A percentile compares a stretch with the other conserved stretches of the same genome.
These are phyloP conservation scores for Schizothecium vesticola DNA, from an alignment of 495 filamentous ascomycete species.

Conservation along the genomic window DNA sequence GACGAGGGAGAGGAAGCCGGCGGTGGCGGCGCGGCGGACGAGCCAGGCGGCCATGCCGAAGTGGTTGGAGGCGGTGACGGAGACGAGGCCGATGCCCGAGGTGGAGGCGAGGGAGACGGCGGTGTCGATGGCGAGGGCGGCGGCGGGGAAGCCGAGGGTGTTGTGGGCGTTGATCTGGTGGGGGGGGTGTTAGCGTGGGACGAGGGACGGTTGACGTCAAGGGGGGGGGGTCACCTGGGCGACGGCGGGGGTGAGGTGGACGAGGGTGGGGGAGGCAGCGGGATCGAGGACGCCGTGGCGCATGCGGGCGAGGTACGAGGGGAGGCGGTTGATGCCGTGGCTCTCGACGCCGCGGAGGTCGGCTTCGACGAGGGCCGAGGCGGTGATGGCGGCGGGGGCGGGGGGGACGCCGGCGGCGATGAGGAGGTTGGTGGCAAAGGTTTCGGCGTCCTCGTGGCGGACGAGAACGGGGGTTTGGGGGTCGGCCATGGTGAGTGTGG, in stretches of 20 bases:
- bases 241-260: conserved; percentile 60
- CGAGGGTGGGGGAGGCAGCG: conserved; percentile 49
- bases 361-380: conserved; percentile 59
- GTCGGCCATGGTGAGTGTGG: conserved; percentile 11
- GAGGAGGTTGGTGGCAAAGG: conserved; percentile 40
- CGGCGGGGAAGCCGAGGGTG: conserved; percentile 68
- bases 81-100: conserved; percentile 68
- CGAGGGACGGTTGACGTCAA: no score
- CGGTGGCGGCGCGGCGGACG: conserved; percentile 67
- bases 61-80: conserved; percentile 70
- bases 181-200: neutral
- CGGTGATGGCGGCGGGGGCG: conserved; percentile 53
- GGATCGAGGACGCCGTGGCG: conserved; percentile 60
- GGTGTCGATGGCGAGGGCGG: conserved; percentile 54
- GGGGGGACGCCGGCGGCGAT: conserved; percentile 52
- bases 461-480: conserved; percentile 7
- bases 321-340: conserved; percentile 71
- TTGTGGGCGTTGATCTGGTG: conserved; percentile 60
- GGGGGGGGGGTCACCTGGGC: conserved; percentile 28
- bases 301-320: conserved; percentile 66
- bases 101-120: conserved; percentile 60
- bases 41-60: conserved; percentile 79
- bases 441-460: conserved; percentile 14
- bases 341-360: conserved; percentile 76
- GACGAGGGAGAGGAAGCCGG: conserved; percentile 67